phyloP scores from a whole-genome alignment of 225 moss, liverwort and hornwort genomes.

The Polytrichum formosum region DNA sequence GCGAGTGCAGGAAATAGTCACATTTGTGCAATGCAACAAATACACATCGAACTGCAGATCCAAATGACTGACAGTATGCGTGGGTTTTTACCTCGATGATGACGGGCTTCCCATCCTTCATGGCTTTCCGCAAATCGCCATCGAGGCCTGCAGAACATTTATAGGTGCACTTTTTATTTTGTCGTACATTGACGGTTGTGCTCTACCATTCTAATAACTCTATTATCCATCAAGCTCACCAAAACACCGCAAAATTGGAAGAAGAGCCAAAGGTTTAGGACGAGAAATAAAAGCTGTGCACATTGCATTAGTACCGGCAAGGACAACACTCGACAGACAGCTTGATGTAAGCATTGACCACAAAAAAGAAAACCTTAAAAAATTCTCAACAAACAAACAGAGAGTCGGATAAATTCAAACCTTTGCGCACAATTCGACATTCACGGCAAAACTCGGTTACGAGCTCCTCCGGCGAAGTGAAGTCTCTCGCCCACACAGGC shows the following conservation, averaged over 20 bases:
- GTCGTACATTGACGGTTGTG: too few species aligned
- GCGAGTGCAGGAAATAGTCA: too few species aligned
- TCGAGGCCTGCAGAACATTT: constrained; percentile 53
- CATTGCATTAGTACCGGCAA: too few species aligned
- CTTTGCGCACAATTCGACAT: constrained; percentile 91
- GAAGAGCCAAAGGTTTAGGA: not conserved
- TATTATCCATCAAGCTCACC: not conserved
- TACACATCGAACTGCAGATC: too few species aligned
- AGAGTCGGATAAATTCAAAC: constrained; percentile 16
- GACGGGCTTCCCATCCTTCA: constrained; percentile 96
- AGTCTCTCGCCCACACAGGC: constrained; percentile 83
- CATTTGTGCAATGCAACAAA: too few species aligned
- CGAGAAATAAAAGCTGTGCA: too few species aligned
- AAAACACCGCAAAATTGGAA: not conserved
- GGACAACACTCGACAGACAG: too few species aligned
- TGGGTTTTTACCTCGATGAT: constrained; percentile 72
- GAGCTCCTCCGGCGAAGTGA: constrained; percentile 73
- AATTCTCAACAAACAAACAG: too few species aligned
- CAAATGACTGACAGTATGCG: too few species aligned
- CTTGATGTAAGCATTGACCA: not conserved
- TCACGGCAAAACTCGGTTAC: constrained; percentile 89
- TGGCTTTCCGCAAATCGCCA: constrained; percentile 91
- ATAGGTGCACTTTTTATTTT: too few species aligned
- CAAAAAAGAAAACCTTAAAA: not conserved
- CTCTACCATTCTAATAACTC: not conserved